Evolutionary conservation across 208 protist species (phyloP).

Genomic region (Leishmania aethiopica): DNA sequence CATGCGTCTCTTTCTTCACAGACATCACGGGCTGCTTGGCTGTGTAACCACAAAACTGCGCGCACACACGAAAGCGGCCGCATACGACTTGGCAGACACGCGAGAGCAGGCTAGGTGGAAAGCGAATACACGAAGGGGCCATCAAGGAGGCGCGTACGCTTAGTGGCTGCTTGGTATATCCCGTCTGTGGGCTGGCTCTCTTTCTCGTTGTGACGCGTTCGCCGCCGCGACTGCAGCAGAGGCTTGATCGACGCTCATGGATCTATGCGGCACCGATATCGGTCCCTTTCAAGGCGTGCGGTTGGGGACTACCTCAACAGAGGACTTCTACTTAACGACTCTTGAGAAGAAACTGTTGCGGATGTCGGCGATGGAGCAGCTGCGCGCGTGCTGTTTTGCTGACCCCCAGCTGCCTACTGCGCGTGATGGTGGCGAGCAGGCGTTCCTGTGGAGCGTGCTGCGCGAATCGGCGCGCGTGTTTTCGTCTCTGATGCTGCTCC

Average conservation of each 20-base stretch:
- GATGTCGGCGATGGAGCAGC: constrained; percentile 4
- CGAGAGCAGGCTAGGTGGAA: background rate
- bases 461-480: background rate
- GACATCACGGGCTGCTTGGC: background rate
- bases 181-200: background rate
- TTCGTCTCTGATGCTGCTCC: background rate
- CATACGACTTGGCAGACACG: background rate
- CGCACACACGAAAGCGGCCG: too few relatives aligned
- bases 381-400: background rate
- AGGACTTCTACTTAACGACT: background rate
- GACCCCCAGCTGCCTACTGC: background rate
- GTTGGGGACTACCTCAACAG: background rate
- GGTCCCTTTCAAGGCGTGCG: background rate
- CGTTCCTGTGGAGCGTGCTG: background rate
- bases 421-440: background rate
- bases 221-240: too few relatives aligned
- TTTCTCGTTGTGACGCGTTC: too few relatives aligned
- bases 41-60: background rate
- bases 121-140: background rate
- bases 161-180: too few relatives aligned
- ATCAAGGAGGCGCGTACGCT: background rate
- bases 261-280: background rate
- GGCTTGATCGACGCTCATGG: background rate
- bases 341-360: constrained; percentile 13
- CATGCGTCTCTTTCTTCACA: background rate